phyloP scores from a whole-genome alignment of 208 protist genomes.

The Trypanosoma scelopori region DNA sequence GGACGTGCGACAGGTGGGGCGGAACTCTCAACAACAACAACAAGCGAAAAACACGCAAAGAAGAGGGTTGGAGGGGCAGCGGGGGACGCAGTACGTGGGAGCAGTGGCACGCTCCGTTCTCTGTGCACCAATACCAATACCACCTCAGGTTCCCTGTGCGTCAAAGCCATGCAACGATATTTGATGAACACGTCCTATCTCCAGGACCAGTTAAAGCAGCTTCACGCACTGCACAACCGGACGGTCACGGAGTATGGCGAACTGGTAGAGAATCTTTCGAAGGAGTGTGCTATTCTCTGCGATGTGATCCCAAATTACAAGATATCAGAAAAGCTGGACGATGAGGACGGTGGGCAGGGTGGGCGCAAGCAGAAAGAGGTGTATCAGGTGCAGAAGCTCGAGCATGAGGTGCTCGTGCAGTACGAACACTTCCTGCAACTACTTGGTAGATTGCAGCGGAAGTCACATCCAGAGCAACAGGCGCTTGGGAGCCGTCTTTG shows the following conservation, averaged over 20 bases:
- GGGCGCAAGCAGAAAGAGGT: conserved; percentile 91
- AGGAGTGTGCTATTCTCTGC: conserved; percentile 86
- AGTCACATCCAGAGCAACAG: conserved; percentile 90
- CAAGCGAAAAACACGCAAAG: conserved; percentile 5
- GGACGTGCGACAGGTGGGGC: neutral
- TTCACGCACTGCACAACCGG: conserved; percentile 81
- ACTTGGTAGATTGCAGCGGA: conserved; percentile 80
- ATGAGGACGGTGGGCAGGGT: conserved; percentile 70
- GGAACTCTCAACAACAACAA: too few species aligned
- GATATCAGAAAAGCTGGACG: conserved; percentile 79
- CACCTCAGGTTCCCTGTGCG: neutral
- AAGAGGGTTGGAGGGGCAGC: neutral
- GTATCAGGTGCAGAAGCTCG: conserved; percentile 87
- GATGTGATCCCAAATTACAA: conserved; percentile 89
- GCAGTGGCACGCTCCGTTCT: neutral
- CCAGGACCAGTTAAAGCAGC: conserved; percentile 73
- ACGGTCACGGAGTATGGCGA: conserved; percentile 80
- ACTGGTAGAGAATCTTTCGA: conserved; percentile 82
- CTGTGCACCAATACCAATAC: neutral
- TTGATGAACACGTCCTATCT: conserved; percentile 93
- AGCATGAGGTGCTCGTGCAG: conserved; percentile 89
- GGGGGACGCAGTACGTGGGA: too few species aligned
- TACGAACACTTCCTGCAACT: conserved; percentile 93
- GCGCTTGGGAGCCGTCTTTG: conserved; percentile 90
- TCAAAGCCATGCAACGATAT: conserved; percentile 81